Conservation (phyloP, 768 basidiomycete species). For the Antrodiella citrinella region DNA sequence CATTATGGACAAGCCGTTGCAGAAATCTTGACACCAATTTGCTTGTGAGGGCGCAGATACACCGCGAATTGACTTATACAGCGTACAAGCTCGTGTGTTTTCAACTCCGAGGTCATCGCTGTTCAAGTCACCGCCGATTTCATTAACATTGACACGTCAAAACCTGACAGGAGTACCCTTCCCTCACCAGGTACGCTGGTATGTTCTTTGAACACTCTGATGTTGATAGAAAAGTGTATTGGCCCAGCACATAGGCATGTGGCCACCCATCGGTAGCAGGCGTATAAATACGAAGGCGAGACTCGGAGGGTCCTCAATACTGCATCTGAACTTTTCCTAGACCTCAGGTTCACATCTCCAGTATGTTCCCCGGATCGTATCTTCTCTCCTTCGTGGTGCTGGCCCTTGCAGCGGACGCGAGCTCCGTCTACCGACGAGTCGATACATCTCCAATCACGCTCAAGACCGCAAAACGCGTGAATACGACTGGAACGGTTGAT, state of each 20-base stretch:
- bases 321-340: no score
- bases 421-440: slow-evolving; percentile 15
- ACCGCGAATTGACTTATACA: no score
- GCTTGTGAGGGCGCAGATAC: no score
- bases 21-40: no score
- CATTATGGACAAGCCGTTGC: no score
- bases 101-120: background rate
- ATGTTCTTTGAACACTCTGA: background rate
- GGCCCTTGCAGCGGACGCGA: slow-evolving; percentile 16
- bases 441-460: slow-evolving; percentile 3
- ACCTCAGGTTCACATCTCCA: background rate
- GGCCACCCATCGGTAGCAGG: background rate
- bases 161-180: background rate
- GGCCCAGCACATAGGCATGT: background rate
- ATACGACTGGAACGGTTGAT: background rate
- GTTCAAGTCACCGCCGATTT: background rate
- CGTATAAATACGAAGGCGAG: background rate
- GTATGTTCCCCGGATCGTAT: slow-evolving; percentile 16
- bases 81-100: no score
- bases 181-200: background rate
- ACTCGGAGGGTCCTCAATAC: no score
- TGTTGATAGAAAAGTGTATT: background rate
- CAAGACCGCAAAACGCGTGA: slow-evolving; percentile 4
- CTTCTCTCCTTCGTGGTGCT: slow-evolving; percentile 18
- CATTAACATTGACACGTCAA: background rate